phyloP scores from a whole-genome alignment of 2,329 filamentous ascomycete species.

The Fusarium miscanthi region DNA sequence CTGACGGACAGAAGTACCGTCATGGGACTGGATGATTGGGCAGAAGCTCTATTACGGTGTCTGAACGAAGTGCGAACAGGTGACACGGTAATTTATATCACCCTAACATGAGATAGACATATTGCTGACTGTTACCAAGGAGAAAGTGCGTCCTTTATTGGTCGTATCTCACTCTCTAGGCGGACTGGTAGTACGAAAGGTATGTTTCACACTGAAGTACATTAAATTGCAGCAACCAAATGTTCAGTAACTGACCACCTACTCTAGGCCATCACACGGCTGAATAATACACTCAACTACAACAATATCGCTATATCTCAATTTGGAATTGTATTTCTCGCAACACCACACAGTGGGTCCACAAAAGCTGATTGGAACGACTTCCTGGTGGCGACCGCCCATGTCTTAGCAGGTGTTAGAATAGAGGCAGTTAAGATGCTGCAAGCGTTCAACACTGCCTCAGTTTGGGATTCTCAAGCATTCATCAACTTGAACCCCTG shows the following conservation, averaged over 20 bases:
- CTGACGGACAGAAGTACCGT: accelerated
- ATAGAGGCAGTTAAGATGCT: accelerated
- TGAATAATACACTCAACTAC: accelerated
- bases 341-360: accelerated
- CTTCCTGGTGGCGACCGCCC: accelerated
- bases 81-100: accelerated
- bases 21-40: not conserved
- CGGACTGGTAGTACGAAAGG: not conserved
- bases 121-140: not conserved
- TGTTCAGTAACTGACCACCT: not conserved
- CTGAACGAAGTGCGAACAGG: not conserved
- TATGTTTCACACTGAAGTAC: too few relatives aligned
- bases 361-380: accelerated
- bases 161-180: not conserved
- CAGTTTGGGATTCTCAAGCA: accelerated
- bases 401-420: accelerated
- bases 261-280: not conserved
- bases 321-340: accelerated
- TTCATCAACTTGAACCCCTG: accelerated
- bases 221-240: too few relatives aligned
- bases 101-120: accelerated
- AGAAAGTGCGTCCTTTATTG: accelerated
- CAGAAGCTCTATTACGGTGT: accelerated
- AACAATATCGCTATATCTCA: accelerated
- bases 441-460: accelerated